Evolutionary conservation across 495 filamentous ascomycete genomes (phyloP), one percentile per base, ranked within the genome.

Genomic region (Entonaema liquescens): DNA sequence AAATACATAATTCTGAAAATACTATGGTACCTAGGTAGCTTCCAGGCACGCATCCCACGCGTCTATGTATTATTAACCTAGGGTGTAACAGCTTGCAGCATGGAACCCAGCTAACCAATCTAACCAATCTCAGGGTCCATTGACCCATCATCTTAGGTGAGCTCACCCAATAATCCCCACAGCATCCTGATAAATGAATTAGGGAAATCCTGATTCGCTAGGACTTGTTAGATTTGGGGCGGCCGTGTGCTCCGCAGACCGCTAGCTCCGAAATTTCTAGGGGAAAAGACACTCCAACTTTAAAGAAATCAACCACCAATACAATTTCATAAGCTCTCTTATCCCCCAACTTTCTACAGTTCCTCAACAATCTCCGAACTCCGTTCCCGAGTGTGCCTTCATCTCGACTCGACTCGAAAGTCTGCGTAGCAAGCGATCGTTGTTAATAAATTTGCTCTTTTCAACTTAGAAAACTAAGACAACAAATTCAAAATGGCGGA

Each of bases 401-500:
- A 26, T 54, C 52, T 66, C 38, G 61, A 47, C 52, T 66, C 38
- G 61, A 47, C 17, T 47, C 42, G 42, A 47, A 47, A 47, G 19
- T 47, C 49, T 15, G 40, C 26, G 33, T 21, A 66, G 50, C 68
- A 47, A 65, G 61, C 57, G 49, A 44, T 61, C 56, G 21, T 44
- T 62, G 44, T 65, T 61, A 23, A 56, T 58, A 67, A 38, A 53
- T 65, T 68, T 42, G 44, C 54, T 67, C 57, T 31, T 8, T 42
- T 59, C 44, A 15, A 7, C 19, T 19, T 9, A 36, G 15, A 38
- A 19, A 23, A 63, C 15, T 36, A 58, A 65, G 57, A 56, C 42
- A 67, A 58, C 56, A 40, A 55, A 58, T 70, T 75, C 76, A 90
- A 79, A 76, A 93, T 93, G 91, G 86, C 90, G 72, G 80, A 84